A percentile compares a stretch with the other conserved stretches of the same genome.
These are phyloP conservation scores for Gastrodia elata DNA, from an alignment of 106 monocot species.

Conservation along the genomic window DNA sequence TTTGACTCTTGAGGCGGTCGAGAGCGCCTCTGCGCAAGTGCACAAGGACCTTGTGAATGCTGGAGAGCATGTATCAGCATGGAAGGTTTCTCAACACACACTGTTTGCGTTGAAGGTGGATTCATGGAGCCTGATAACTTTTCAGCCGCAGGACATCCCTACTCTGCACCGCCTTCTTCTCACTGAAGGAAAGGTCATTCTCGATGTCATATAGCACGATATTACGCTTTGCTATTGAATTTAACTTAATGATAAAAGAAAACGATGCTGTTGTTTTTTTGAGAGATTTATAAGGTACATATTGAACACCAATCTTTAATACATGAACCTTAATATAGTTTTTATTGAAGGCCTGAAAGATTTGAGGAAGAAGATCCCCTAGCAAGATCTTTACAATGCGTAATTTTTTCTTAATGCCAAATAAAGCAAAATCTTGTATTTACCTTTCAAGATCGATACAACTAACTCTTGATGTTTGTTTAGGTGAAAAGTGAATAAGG, in stretches of 20 bases:
- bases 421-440: no score
- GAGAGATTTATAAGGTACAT: no score
- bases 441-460: no score
- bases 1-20: slow-evolving; percentile 24
- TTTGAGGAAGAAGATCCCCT: no score
- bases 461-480: no score
- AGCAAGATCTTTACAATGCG: no score
- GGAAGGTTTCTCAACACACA: slow-evolving; percentile 69
- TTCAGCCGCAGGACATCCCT: slow-evolving; percentile 66
- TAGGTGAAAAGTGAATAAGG: no score
- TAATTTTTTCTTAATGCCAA: no score
- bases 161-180: slow-evolving; percentile 36
- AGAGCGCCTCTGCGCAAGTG: slow-evolving; percentile 41
- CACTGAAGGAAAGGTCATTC: slow-evolving; percentile 65
- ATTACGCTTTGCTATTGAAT: background rate
- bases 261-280: background rate
- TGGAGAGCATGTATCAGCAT: slow-evolving; percentile 54
- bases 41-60: slow-evolving; percentile 40
- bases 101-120: slow-evolving; percentile 43
- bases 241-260: background rate
- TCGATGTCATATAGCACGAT: background rate
- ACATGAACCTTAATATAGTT: no score
- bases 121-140: slow-evolving; percentile 68
- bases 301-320: no score
- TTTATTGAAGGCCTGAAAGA: no score